Percentiles rank a stretch among this genome's conserved stretches.
phyloP scores from a whole-genome alignment of 2,329 filamentous ascomycete species.

The Cytospora piceicola region DNA sequence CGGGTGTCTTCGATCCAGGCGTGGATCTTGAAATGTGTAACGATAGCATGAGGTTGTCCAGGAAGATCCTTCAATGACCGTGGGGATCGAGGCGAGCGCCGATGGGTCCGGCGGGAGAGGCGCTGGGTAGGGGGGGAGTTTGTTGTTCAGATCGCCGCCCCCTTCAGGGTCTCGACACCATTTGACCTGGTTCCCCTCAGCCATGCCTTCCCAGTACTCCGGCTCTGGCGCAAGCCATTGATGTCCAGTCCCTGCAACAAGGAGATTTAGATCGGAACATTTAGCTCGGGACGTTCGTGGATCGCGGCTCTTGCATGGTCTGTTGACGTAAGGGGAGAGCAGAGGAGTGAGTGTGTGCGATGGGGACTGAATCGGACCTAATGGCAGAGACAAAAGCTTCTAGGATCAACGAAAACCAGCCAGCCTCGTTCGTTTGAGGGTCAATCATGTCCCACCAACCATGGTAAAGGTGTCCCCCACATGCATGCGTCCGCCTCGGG shows the following conservation, averaged over 20 bases:
- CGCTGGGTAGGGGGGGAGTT: neutral
- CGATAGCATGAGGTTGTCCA: neutral
- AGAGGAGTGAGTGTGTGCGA: neutral
- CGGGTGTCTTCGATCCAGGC: slow-evolving; percentile 2
- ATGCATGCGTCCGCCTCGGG: slow-evolving; percentile 17
- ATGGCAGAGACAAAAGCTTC: slow-evolving; percentile 11
- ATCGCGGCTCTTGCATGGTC: neutral
- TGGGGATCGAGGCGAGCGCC: neutral
- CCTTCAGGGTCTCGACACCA: neutral
- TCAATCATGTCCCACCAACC: slow-evolving; percentile 22
- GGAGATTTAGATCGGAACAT: slow-evolving; percentile 20
- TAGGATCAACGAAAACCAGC: slow-evolving; percentile 14
- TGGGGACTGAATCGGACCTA: neutral
- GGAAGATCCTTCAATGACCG: neutral
- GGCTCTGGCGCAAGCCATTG: slow-evolving; percentile 22
- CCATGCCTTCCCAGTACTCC: slow-evolving; percentile 14
- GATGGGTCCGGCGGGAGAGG: slow-evolving; percentile 2
- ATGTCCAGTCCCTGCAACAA: neutral
- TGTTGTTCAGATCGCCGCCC: neutral
- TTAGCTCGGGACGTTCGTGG: slow-evolving; percentile 11
- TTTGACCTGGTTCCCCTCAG: neutral
- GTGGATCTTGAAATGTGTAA: slow-evolving; percentile 2
- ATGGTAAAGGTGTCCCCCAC: slow-evolving; percentile 14
- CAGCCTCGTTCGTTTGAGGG: slow-evolving; percentile 13
- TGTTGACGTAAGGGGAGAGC: neutral